Evolutionary conservation across 805 yeast genomes (phyloP).

Genomic region (Saccharomycopsis sp.): DNA sequence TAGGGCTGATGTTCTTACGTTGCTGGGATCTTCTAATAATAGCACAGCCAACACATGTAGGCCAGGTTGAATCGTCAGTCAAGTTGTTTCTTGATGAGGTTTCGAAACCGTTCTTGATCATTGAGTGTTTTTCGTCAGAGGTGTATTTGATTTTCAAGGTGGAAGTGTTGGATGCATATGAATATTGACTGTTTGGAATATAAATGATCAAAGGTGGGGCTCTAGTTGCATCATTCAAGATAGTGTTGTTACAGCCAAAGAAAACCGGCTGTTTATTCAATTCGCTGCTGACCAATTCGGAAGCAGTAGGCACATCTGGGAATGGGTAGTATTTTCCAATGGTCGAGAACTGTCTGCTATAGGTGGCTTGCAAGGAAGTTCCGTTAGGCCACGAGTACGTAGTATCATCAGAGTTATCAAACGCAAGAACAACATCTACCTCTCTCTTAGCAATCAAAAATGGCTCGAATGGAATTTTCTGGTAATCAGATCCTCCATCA

Average conservation of each 20-base stretch:
- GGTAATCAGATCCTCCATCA: slow-evolving; percentile 78
- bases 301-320: slow-evolving; percentile 73
- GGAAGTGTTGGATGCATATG: slow-evolving; percentile 59
- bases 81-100: slow-evolving; percentile 56
- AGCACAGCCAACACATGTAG: slow-evolving; percentile 76
- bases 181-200: slow-evolving; percentile 62
- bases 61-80: slow-evolving; percentile 62
- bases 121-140: slow-evolving; percentile 45
- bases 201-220: slow-evolving; percentile 70
- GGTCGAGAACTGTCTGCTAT: slow-evolving; percentile 47
- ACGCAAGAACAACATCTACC: slow-evolving; percentile 59
- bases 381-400: slow-evolving; percentile 61
- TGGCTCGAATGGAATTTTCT: slow-evolving; percentile 64
- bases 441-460: slow-evolving; percentile 54
- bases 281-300: slow-evolving; percentile 52
- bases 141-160: slow-evolving; percentile 60
- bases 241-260: slow-evolving; percentile 72
- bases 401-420: slow-evolving; percentile 62
- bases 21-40: slow-evolving; percentile 71
- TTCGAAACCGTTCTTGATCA: slow-evolving; percentile 71
- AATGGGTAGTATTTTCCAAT: slow-evolving; percentile 48
- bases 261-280: slow-evolving; percentile 67
- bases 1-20: slow-evolving; percentile 49
- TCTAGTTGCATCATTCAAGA: slow-evolving; percentile 48
- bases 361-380: slow-evolving; percentile 48